These are phyloP conservation scores for Ceratobasidium sp. DNA, from an alignment of 1,284 basidiomycete genomes.

Conservation along the genomic window DNA sequence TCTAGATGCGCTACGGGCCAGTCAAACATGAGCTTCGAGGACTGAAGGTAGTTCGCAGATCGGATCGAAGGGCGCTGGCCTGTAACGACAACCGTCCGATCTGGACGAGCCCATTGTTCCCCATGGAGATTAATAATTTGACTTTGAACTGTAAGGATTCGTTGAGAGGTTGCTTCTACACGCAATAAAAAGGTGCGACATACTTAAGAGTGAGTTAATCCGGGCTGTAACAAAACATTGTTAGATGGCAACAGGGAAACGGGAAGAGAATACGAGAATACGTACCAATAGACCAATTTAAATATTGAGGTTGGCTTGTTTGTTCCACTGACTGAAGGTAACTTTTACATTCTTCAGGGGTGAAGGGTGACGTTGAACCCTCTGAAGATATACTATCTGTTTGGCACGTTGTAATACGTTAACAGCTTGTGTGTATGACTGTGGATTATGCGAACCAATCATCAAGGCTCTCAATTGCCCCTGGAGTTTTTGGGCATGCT, in stretches of 20 bases:
- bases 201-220: slow-evolving; percentile 18
- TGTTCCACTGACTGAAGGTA: slow-evolving; percentile 19
- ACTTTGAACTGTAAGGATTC: slow-evolving; percentile 15
- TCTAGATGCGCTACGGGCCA: slow-evolving; percentile 2
- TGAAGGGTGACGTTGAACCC: slow-evolving; percentile 26
- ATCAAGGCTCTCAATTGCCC: slow-evolving; percentile 24
- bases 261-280: neutral
- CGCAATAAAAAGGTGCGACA: neutral
- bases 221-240: slow-evolving; percentile 7
- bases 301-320: neutral
- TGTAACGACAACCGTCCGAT: slow-evolving; percentile 6
- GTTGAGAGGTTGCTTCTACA: neutral
- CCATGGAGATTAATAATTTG: slow-evolving; percentile 26
- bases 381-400: slow-evolving; percentile 29
- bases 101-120: slow-evolving; percentile 11
- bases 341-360: slow-evolving; percentile 12
- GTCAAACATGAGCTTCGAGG: slow-evolving; percentile 4
- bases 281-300: slow-evolving; percentile 28
- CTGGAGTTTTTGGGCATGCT: slow-evolving; percentile 15
- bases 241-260: neutral
- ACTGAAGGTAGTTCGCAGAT: neutral
- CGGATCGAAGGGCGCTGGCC: slow-evolving; percentile 1
- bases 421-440: neutral
- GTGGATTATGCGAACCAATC: slow-evolving; percentile 14
- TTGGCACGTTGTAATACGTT: neutral